phyloP scores from a whole-genome alignment of 192 early-diverging fungal species.

The Backusella luteola region DNA sequence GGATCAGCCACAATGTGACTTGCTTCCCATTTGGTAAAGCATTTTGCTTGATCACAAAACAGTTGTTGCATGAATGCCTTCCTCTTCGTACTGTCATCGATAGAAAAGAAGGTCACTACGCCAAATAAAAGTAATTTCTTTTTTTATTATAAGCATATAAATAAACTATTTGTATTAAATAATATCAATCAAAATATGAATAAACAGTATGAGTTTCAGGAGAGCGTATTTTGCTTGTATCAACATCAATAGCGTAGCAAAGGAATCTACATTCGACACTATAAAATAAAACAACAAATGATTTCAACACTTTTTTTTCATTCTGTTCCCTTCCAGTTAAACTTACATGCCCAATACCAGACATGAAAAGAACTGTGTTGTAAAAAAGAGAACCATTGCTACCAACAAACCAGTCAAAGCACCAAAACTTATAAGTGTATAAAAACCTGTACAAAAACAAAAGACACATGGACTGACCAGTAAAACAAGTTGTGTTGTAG shows the following conservation, averaged over 20 bases:
- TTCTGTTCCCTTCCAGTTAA: background rate
- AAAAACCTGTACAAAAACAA: background rate
- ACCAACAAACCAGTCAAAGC: background rate
- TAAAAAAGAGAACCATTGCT: background rate
- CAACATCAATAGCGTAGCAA: background rate
- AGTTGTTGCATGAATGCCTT: no score
- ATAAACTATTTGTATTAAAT: no score
- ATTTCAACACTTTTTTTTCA: background rate
- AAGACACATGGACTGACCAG: background rate
- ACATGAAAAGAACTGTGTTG: background rate
- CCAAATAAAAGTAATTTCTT: no score
- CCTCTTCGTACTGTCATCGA: no score
- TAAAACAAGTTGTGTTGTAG: background rate
- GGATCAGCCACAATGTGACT: conserved; percentile 5
- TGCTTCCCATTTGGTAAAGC: background rate
- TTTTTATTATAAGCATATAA: no score
- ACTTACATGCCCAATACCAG: background rate
- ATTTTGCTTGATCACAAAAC: background rate
- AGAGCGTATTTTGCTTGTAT: background rate
- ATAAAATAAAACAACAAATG: background rate
- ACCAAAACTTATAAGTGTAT: background rate
- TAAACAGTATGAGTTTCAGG: background rate
- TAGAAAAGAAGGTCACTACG: no score
- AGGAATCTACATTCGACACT: background rate
- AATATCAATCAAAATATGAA: background rate